Percentiles rank a stretch among this genome's conserved stretches.
Conservation (phyloP, 192 early-diverging fungal species). For the Linnemannia elongata region DNA sequence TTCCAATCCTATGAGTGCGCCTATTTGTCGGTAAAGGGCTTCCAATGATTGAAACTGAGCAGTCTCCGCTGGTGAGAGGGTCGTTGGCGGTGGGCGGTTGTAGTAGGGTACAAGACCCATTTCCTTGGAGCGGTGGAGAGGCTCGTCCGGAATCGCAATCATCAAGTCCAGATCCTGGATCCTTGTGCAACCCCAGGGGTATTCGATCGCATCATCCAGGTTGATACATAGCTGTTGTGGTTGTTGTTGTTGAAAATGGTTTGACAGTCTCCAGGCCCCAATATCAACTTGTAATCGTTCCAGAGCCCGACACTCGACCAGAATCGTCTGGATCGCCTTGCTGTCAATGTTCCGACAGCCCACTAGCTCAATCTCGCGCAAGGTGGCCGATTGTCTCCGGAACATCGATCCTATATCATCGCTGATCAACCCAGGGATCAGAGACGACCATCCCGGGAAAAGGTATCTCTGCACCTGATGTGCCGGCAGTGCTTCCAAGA, state of each 20-base stretch:
- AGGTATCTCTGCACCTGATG: neutral
- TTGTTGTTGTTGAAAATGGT: neutral
- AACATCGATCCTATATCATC: neutral
- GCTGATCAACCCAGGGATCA: neutral
- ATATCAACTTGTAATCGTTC: neutral
- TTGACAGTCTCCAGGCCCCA: neutral
- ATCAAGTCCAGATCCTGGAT: neutral
- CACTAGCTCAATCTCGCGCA: neutral
- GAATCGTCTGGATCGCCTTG: neutral
- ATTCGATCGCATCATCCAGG: neutral
- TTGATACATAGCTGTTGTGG: neutral
- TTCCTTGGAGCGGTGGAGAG: neutral
- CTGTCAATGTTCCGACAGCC: neutral
- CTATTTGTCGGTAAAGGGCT: neutral
- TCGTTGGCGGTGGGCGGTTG: neutral
- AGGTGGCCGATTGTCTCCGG: neutral
- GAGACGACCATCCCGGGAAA: neutral
- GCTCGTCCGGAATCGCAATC: neutral
- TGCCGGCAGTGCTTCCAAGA: neutral
- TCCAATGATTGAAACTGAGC: neutral
- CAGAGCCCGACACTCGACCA: neutral
- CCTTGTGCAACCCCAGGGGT: neutral
- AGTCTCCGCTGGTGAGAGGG: neutral
- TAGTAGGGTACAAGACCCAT: neutral
- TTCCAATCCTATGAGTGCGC: neutral